These are phyloP conservation scores for Clonostachys rhizophaga DNA, from an alignment of 2,329 filamentous ascomycete species.

Conservation along the genomic window DNA sequence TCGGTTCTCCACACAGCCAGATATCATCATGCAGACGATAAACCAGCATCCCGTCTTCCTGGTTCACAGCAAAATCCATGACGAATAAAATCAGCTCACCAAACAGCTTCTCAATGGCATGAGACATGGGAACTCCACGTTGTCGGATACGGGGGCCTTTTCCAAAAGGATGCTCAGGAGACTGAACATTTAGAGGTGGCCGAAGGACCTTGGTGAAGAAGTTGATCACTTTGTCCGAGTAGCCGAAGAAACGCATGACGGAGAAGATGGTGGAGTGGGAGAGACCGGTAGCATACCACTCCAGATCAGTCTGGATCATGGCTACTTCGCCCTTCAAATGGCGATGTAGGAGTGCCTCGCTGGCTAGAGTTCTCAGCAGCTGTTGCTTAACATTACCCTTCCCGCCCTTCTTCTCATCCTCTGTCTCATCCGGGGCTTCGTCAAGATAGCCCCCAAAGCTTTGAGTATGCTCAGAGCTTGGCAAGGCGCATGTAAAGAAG, in stretches of 20 bases:
- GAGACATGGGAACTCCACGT: background rate
- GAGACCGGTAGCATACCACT: slow-evolving; percentile 51
- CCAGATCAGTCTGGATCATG: slow-evolving; percentile 51
- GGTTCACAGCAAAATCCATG: slow-evolving; percentile 50
- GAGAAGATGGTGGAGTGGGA: slow-evolving; percentile 50
- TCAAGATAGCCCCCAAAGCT: background rate
- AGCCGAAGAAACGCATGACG: slow-evolving; percentile 50
- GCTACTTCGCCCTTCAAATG: slow-evolving; percentile 22
- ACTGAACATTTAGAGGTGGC: background rate
- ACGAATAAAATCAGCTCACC: background rate
- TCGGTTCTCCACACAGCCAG: slow-evolving; percentile 38
- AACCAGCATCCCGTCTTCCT: slow-evolving; percentile 39
- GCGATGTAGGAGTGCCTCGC: background rate
- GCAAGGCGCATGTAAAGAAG: background rate
- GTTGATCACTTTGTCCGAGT: slow-evolving; percentile 24
- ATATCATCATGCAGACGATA: slow-evolving; percentile 53
- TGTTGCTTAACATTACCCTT: background rate
- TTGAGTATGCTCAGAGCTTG: background rate
- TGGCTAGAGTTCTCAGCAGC: background rate
- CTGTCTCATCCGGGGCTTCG: background rate
- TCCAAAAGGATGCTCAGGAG: background rate
- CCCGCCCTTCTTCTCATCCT: background rate
- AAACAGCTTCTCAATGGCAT: background rate
- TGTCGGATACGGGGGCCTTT: background rate
- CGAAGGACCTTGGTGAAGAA: background rate